A percentile compares a stretch with the other conserved stretches of the same genome.
Evolutionary conservation across 352 stramenopile genomes (phyloP).

Genomic region (Globisporangium megalacanthum): DNA sequence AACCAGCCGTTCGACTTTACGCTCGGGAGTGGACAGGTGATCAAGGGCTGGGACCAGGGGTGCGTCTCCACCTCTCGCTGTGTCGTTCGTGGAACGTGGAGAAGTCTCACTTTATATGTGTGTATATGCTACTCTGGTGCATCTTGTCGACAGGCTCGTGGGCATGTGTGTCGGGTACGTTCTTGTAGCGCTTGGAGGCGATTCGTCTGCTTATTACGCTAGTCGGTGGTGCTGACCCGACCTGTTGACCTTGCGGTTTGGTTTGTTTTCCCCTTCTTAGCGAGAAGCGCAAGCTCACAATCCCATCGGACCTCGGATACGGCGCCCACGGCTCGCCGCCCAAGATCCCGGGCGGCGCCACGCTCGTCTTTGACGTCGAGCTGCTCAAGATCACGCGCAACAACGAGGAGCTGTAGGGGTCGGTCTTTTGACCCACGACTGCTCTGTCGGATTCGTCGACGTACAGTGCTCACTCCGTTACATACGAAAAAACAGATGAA

Average conservation of each 20-base stretch:
- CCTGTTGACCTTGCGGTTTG: too few relatives aligned
- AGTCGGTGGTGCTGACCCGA: too few relatives aligned
- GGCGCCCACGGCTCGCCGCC: constrained; percentile 88
- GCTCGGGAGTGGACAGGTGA: constrained; percentile 91
- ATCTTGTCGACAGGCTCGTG: constrained; percentile 40
- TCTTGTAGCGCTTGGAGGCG: constrained; percentile 6
- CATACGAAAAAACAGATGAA: too few relatives aligned
- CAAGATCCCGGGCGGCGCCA: constrained; percentile 92
- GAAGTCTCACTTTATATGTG: too few relatives aligned
- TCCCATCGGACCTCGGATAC: constrained; percentile 90
- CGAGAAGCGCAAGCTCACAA: constrained; percentile 85
- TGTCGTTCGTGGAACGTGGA: too few relatives aligned
- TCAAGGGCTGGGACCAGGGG: constrained; percentile 91
- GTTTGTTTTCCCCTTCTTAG: constrained; percentile 17
- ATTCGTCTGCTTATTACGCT: too few relatives aligned
- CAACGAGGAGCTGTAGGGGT: constrained; percentile 42
- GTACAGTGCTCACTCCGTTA: too few relatives aligned
- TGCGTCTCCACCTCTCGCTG: too few relatives aligned
- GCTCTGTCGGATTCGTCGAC: too few relatives aligned
- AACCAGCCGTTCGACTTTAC: constrained; percentile 93
- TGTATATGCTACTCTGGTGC: too few relatives aligned
- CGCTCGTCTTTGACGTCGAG: constrained; percentile 97
- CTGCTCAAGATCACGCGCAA: constrained; percentile 92
- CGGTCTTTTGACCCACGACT: not conserved
- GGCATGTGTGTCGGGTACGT: constrained; percentile 85